Evolutionary conservation across 2,329 filamentous ascomycete genomes (phyloP), one percentile per base, ranked within the genome.

Genomic region (Cordyceps cateniannulata): DNA sequence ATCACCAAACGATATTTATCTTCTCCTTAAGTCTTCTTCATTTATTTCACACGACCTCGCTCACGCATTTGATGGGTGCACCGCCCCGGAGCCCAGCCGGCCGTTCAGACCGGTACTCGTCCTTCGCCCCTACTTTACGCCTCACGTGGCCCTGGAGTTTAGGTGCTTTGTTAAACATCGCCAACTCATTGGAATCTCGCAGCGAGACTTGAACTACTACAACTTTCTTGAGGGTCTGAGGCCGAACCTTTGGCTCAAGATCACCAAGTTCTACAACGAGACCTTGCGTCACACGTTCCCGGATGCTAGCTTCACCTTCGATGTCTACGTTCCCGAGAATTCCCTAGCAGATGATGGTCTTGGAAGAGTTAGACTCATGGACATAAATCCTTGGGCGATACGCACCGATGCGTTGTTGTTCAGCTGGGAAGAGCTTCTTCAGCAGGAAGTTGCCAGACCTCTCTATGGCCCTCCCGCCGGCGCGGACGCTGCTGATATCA

Each of bases 41-140:
- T 98, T 99, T 69, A 81, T 98, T 63, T 96, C 90, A 4, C 93
- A 98, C 73, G 95, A 99, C 71, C 80, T 99, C 7, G 90, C 96
- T 69, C 91, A 97, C 71, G 91, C 92, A 1, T 98, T 97, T 66
- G 91, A 96, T 65, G 92, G 88, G 66, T 79, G 79, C 66, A 72
- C 72, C 12, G 71, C 79, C 49, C 64, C 75, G 16, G 69, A 77
- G 3, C 66, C 73, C 7, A 74, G 75, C 7, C 63, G 65, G 70
- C 72, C 73, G 3, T 89, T 95, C 65, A 81, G 84, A 5, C 95
- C 93, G 59, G 82, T 93, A 38, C 85, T 99, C 1, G 88, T 97
- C 3, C 83, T 99, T 10, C 86, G 95, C 38, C 91, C 96, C 71
- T 93, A 90, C 75, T 90, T 96, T 74, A 87, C 87, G 64, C 86